These are phyloP conservation scores for Saprolegnia parasitica DNA, from an alignment of 352 stramenopile species.

Conservation along the genomic window DNA sequence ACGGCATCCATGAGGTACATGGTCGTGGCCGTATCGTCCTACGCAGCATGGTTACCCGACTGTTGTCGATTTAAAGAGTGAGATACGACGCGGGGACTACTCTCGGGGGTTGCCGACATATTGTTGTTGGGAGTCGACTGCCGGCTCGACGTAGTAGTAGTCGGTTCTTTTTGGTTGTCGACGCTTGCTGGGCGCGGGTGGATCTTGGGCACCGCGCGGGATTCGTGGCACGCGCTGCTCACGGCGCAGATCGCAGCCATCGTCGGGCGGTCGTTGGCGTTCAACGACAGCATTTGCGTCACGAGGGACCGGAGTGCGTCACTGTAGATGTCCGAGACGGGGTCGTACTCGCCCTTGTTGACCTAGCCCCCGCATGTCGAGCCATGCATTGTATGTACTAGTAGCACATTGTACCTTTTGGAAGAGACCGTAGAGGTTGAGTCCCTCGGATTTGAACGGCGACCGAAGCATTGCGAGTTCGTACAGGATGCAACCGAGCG, in stretches of 20 bases:
- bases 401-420: constrained; percentile 81
- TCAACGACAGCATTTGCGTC: constrained; percentile 69
- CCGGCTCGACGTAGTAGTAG: background rate
- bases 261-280: constrained; percentile 49
- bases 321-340: constrained; percentile 58
- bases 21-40: background rate
- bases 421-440: constrained; percentile 90
- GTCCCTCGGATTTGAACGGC: constrained; percentile 90
- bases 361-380: too few species aligned
- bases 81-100: background rate
- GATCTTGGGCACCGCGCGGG: constrained; percentile 34
- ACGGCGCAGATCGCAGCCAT: constrained; percentile 53
- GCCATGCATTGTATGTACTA: too few species aligned
- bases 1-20: constrained; percentile 52
- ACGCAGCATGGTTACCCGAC: background rate
- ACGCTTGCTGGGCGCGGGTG: constrained; percentile 36
- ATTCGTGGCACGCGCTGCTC: constrained; percentile 27
- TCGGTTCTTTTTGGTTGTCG: constrained; percentile 18
- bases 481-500: constrained; percentile 93
- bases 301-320: constrained; percentile 49
- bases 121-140: constrained; percentile 7
- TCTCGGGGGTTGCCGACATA: constrained; percentile 16
- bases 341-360: constrained; percentile 79
- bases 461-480: constrained; percentile 92
- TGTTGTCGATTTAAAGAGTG: background rate